Conservation (phyloP, 1,284 basidiomycete genomes). For the Ustanciosporium gigantosporum region DNA sequence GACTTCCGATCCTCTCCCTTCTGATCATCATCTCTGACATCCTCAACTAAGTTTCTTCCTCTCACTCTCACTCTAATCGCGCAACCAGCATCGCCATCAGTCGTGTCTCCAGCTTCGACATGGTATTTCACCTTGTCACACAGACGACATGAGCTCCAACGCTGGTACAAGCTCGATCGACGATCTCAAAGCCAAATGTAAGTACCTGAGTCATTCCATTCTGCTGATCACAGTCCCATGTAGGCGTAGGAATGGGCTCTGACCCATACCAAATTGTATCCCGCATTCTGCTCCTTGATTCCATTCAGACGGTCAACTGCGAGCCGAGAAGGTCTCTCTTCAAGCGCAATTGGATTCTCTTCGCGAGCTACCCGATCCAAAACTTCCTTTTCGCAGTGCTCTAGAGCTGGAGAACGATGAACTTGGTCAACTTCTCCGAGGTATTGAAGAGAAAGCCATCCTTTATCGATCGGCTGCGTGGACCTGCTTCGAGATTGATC, state of each 20-base stretch:
- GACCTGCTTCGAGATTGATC: slow-evolving; percentile 47
- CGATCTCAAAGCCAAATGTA: slow-evolving; percentile 1
- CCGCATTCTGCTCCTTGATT: background rate
- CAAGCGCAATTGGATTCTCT: slow-evolving; percentile 27
- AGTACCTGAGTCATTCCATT: too few species aligned
- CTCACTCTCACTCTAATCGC: too few species aligned
- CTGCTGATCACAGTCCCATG: too few species aligned
- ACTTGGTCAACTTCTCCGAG: slow-evolving; percentile 14
- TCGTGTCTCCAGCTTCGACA: too few species aligned
- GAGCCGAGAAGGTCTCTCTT: slow-evolving; percentile 26
- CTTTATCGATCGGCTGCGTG: slow-evolving; percentile 38
- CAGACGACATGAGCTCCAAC: background rate
- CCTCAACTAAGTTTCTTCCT: too few species aligned
- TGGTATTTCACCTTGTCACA: too few species aligned
- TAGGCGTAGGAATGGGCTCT: too few species aligned
- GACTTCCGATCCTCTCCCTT: too few species aligned
- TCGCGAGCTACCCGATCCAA: slow-evolving; percentile 7
- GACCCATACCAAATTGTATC: background rate
- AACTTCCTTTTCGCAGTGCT: background rate
- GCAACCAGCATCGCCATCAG: too few species aligned
- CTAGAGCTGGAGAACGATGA: slow-evolving; percentile 16
- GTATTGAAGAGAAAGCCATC: slow-evolving; percentile 36
- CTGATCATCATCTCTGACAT: too few species aligned
- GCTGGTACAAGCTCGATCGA: background rate
- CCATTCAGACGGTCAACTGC: slow-evolving; percentile 8